phyloP scores from a whole-genome alignment of 2,329 filamentous ascomycete species.

The Blastomyces emzantsi region DNA sequence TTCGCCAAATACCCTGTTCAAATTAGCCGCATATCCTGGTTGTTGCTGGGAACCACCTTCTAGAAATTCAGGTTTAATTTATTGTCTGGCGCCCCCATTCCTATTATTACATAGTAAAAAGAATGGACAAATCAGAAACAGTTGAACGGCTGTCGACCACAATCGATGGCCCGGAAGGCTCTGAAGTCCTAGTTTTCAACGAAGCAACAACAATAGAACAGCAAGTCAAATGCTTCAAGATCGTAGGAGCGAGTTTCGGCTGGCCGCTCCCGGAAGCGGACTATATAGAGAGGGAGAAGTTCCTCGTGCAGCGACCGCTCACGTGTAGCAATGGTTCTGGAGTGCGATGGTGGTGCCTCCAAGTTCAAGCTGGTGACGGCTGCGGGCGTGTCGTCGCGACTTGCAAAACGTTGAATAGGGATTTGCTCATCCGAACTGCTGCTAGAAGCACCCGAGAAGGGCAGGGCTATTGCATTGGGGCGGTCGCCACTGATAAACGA shows the following conservation, averaged over 20 bases:
- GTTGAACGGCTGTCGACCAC: not conserved
- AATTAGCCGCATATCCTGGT: not conserved
- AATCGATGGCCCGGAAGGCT: not conserved
- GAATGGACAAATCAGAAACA: not conserved
- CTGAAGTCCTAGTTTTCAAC: not conserved
- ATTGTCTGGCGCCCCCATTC: not conserved
- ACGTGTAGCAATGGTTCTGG: not conserved
- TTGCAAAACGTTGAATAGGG: slow-evolving; percentile 5
- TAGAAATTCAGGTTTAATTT: not conserved
- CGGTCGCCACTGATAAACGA: slow-evolving; percentile 3
- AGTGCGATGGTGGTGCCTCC: not conserved
- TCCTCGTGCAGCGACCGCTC: not conserved
- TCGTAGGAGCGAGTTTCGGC: not conserved
- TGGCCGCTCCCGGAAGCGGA: not conserved
- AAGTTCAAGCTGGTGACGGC: not conserved
- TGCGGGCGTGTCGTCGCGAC: not conserved
- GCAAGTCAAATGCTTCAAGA: not conserved
- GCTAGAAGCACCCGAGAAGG: not conserved
- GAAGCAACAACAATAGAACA: not conserved
- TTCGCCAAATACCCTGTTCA: not conserved
- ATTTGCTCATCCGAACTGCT: not conserved
- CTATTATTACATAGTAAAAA: not conserved
- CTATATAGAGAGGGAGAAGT: slow-evolving; percentile 1
- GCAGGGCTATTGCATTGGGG: not conserved
- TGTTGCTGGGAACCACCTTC: not conserved